Evolutionary conservation across 495 filamentous ascomycete genomes (phyloP), one percentile per base, ranked within the genome.

Genomic region (Barbatosphaeria neglecta): DNA sequence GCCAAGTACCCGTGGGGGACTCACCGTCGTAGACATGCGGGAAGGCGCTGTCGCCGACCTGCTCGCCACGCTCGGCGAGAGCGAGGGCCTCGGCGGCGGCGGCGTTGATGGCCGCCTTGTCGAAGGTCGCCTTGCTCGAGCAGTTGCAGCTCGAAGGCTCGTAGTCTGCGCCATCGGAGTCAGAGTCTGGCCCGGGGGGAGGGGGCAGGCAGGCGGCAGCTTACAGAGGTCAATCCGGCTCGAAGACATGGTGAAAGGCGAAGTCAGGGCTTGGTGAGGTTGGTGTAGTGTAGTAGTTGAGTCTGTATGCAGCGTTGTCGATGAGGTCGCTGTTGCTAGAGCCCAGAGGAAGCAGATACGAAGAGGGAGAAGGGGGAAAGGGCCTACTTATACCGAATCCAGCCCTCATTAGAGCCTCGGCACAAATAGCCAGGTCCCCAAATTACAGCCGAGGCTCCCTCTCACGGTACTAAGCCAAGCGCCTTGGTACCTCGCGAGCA

Each of bases 1-100:
- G 3, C 13, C 2, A 15, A 3, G 13, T n/a, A 16, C 9, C 9
- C 15, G 7, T 4, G 13, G 11, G 16, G 6, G 7, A 3, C 31
- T 37, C 24, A 52, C 50, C 52, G 22, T 58, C 52, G 43, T 61
- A 61, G n/a, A 44, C 51, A 31, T 54, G 55, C 4, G 58, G 58
- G 37, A 59, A 61, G 24, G 49, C 57, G 50, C 58, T 55, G 20
- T 44, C 39, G 37, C 57, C 57, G 17, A 55, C 13, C 2, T 46
- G 51, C 17, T 54, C 48, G 16, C 52, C 52, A 44, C 55, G 27
- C 25, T 49, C 47, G n/a, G 55, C 52, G 3, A 58, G 49, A 20
- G 22, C 16, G 4, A 55, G 45, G 22, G 52, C 52, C 44, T 55
- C 44, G 11, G 49, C 49, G 44, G 44, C 48, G 6, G 55, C 49